Percentiles rank a stretch among this genome's conserved stretches.
Evolutionary conservation across 495 filamentous ascomycete species (phyloP).

Genomic region (Podospora appendiculata): DNA sequence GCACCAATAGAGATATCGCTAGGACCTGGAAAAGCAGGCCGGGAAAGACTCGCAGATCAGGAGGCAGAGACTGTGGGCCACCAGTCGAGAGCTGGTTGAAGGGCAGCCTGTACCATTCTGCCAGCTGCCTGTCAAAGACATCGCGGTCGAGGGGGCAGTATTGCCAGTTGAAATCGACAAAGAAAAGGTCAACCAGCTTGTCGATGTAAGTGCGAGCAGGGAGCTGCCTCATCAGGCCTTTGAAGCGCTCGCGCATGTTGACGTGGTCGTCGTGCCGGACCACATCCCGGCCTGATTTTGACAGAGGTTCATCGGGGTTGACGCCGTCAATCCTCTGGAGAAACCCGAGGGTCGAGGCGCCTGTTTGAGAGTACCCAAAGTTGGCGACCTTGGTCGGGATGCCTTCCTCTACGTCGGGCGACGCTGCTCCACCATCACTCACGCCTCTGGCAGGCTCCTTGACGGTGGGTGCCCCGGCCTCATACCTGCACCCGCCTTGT

Average conservation of each 20-base stretch:
- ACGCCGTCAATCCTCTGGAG: slow-evolving; percentile 40
- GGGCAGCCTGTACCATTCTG: slow-evolving; percentile 42
- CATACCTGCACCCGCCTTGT: slow-evolving; percentile 40
- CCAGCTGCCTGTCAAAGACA: slow-evolving; percentile 40
- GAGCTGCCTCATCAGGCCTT: slow-evolving; percentile 42
- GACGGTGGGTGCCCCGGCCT: slow-evolving; percentile 39
- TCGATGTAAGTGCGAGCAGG: slow-evolving; percentile 46
- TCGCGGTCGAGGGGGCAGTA: slow-evolving; percentile 49
- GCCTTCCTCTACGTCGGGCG: not conserved
- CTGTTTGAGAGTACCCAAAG: slow-evolving; percentile 42
- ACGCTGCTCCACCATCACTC: slow-evolving; percentile 6
- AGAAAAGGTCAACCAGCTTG: slow-evolving; percentile 46
- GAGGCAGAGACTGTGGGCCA: slow-evolving; percentile 33
- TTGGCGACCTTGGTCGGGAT: slow-evolving; percentile 26
- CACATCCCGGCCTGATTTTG: slow-evolving; percentile 5
- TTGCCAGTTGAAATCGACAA: slow-evolving; percentile 51
- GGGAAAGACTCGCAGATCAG: slow-evolving; percentile 44
- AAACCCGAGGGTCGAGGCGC: slow-evolving; percentile 40
- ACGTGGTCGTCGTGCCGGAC: slow-evolving; percentile 2
- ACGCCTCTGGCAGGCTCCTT: slow-evolving; percentile 18
- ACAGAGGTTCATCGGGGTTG: slow-evolving; percentile 8
- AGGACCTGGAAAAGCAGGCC: slow-evolving; percentile 50
- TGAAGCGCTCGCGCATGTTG: slow-evolving; percentile 38
- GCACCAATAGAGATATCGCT: slow-evolving; percentile 45
- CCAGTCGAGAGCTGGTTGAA: slow-evolving; percentile 33